phyloP scores from a whole-genome alignment of 768 basidiomycete species.

The Trametes villosa region DNA sequence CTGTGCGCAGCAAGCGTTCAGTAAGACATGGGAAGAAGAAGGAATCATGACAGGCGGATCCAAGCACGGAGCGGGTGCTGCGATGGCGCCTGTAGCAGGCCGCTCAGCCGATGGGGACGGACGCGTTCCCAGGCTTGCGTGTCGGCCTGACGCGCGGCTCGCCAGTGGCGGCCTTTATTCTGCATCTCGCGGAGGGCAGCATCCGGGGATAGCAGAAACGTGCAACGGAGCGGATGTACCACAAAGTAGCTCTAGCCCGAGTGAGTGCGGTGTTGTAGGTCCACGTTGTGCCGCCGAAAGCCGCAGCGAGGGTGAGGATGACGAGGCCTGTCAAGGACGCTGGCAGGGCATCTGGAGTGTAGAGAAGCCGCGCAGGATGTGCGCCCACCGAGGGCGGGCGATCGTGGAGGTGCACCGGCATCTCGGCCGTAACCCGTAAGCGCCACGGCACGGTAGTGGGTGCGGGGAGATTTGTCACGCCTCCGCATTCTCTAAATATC shows the following conservation, averaged over 20 bases:
- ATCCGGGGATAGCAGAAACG: not conserved
- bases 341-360: no score
- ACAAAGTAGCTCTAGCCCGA: no score
- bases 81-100: not conserved
- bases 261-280: not conserved
- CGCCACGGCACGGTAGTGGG: constrained; percentile 5
- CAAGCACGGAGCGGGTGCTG: not conserved
- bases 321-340: not conserved
- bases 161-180: no score
- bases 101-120: not conserved
- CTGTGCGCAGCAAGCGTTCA: not conserved
- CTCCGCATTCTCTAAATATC: constrained; percentile 13
- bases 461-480: constrained; percentile 20
- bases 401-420: constrained; percentile 10
- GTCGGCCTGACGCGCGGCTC: not conserved
- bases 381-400: no score
- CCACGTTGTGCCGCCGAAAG: not conserved
- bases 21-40: not conserved
- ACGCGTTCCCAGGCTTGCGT: not conserved
- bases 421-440: constrained; percentile 6
- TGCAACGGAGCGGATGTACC: not conserved
- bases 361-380: no score
- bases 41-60: no score
- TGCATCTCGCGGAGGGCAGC: no score
- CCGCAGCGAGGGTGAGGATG: no score